Evolutionary conservation across 2,329 filamentous ascomycete species (phyloP).

Genomic region (Lachnum nothofagi): DNA sequence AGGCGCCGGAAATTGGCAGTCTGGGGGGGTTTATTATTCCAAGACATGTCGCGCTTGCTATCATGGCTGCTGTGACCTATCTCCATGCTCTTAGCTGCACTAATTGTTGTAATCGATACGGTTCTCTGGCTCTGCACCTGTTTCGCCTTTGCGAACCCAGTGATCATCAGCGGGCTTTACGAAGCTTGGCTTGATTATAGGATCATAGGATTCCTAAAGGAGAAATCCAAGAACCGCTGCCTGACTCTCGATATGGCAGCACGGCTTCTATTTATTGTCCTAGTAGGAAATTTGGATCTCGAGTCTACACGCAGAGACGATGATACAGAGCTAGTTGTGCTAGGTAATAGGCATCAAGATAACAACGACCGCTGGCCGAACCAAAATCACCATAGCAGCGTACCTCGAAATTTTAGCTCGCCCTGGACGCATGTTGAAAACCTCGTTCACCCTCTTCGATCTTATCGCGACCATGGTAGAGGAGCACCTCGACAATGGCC

Average conservation of each 20-base stretch:
- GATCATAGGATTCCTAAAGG: slow-evolving; percentile 15
- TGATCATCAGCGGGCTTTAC: slow-evolving; percentile 19
- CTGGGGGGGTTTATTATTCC: slow-evolving; percentile 27
- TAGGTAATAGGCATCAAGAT: no score
- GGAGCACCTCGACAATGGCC: no score
- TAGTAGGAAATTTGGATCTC: slow-evolving; percentile 24
- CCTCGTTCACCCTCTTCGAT: no score
- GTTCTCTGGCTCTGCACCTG: slow-evolving; percentile 18
- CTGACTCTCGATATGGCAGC: slow-evolving; percentile 19
- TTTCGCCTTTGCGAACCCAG: slow-evolving; percentile 18
- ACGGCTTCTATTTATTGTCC: slow-evolving; percentile 18
- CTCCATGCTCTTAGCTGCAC: slow-evolving; percentile 11
- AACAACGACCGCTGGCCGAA: no score
- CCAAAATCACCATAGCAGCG: no score
- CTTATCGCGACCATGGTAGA: no score
- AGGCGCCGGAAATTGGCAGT: slow-evolving; percentile 32
- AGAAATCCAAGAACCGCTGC: slow-evolving; percentile 6
- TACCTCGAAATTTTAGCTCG: no score
- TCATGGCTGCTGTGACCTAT: slow-evolving; percentile 10
- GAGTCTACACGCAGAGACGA: no score
- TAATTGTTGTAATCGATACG: slow-evolving; percentile 12
- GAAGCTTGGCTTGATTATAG: slow-evolving; percentile 17
- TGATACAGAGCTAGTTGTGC: no score
- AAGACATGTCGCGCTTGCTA: slow-evolving; percentile 17
- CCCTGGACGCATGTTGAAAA: no score